These are phyloP conservation scores for Maudiozyma turicensis DNA, from an alignment of 805 yeast genomes.

Conservation along the genomic window DNA sequence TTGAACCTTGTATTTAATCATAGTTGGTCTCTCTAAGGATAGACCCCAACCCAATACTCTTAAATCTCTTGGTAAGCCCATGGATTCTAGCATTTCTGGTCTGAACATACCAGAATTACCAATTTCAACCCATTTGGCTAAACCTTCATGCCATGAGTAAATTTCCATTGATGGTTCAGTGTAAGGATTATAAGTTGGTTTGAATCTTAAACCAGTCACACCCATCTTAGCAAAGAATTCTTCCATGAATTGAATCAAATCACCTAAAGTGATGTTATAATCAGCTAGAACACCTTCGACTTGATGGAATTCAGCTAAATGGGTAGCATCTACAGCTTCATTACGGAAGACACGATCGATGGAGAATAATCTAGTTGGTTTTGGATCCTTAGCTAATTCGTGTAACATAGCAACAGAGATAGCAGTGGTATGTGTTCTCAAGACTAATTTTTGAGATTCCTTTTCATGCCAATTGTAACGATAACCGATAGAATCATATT, in stretches of 20 bases:
- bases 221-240: constrained; percentile 96
- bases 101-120: constrained; percentile 99
- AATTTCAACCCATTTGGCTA: constrained; percentile 96
- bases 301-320: constrained; percentile 98
- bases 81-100: constrained; percentile 97
- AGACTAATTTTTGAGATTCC: constrained; percentile 82
- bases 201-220: constrained; percentile 87
- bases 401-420: constrained; percentile 84
- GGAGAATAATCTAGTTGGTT: constrained; percentile 84
- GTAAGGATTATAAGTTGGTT: constrained; percentile 98
- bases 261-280: constrained; percentile 88
- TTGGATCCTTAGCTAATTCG: constrained; percentile 76
- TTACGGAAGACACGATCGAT: constrained; percentile 98
- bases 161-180: constrained; percentile 98
- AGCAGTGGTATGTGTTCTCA: constrained; percentile 97
- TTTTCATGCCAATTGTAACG: constrained; percentile 94
- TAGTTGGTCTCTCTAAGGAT: constrained; percentile 95
- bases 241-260: constrained; percentile 96
- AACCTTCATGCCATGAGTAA: constrained; percentile 90
- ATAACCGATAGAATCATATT: constrained; percentile 92
- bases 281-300: constrained; percentile 99
- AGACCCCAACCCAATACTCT: constrained; percentile 97
- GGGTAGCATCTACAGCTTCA: constrained; percentile 99
- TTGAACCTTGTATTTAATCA: constrained; percentile 94
- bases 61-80: constrained; percentile 93